A percentile compares a stretch with the other conserved stretches of the same genome.
These are phyloP conservation scores for Xerocomellus amylosporus DNA, from an alignment of 768 basidiomycete genomes.

Conservation along the genomic window DNA sequence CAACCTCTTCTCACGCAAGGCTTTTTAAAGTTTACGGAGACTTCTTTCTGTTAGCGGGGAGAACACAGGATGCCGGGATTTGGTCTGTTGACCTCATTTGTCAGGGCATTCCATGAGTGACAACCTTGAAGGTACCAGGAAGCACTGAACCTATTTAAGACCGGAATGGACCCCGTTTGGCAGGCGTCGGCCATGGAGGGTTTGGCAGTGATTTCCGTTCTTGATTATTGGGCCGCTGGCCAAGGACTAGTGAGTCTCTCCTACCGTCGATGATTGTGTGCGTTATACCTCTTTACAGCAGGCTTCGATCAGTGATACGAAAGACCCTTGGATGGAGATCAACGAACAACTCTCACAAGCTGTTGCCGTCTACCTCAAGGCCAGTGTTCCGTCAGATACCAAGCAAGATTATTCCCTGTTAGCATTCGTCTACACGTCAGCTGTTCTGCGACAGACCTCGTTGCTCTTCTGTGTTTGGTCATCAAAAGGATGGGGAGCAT, in stretches of 20 bases:
- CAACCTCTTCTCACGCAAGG: slow-evolving; percentile 77
- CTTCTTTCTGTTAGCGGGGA: slow-evolving; percentile 84
- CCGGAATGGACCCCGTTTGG: slow-evolving; percentile 78
- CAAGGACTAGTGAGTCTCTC: slow-evolving; percentile 60
- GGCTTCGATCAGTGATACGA: slow-evolving; percentile 46
- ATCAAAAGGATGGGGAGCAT: slow-evolving; percentile 83
- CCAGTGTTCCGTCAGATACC: slow-evolving; percentile 46
- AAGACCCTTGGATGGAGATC: slow-evolving; percentile 75
- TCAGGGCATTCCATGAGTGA: slow-evolving; percentile 12
- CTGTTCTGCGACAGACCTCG: slow-evolving; percentile 67
- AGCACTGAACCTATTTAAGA: slow-evolving; percentile 73
- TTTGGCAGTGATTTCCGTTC: slow-evolving; percentile 68
- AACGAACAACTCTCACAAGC: slow-evolving; percentile 72
- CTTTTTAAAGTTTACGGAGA: slow-evolving; percentile 88
- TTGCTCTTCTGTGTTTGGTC: slow-evolving; percentile 80
- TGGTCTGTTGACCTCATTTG: slow-evolving; percentile 52
- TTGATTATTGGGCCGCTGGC: slow-evolving; percentile 83
- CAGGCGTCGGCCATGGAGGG: slow-evolving; percentile 88
- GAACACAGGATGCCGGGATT: slow-evolving; percentile 73
- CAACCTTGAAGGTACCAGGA: slow-evolving; percentile 71
- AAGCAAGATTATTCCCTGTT: slow-evolving; percentile 61
- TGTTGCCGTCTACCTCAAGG: slow-evolving; percentile 56
- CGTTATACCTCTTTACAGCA: slow-evolving; percentile 42
- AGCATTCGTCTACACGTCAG: slow-evolving; percentile 63
- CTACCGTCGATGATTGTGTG: neutral